Evolutionary conservation across 2,329 filamentous ascomycete species (phyloP).

Genomic region (Diaporthe amygdali): DNA sequence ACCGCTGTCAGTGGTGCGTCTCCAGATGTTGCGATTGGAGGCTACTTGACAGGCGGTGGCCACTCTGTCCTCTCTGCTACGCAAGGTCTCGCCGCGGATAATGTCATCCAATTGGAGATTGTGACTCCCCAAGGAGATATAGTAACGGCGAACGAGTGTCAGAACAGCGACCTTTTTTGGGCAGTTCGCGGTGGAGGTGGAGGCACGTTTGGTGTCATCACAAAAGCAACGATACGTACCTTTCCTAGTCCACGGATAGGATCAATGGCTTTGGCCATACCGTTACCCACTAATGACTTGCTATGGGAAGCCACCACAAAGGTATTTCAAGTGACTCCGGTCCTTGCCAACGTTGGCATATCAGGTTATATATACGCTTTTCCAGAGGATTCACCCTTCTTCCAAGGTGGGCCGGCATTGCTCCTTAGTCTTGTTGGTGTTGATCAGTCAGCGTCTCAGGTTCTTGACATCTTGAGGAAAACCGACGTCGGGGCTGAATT

Average conservation of each 20-base stretch:
- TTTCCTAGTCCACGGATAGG: not conserved
- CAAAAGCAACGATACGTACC: not conserved
- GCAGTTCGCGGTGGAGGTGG: constrained; percentile 59
- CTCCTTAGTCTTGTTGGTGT: not conserved
- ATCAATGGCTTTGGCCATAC: not conserved
- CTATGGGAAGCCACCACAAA: not conserved
- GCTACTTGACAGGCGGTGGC: constrained; percentile 66
- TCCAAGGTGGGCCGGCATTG: not conserved
- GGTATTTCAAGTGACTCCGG: not conserved
- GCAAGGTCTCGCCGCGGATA: constrained; percentile 66
- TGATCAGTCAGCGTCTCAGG: not conserved
- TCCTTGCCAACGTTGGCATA: not conserved
- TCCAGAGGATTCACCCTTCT: not conserved
- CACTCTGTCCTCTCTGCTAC: constrained; percentile 58
- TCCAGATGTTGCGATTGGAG: constrained; percentile 63
- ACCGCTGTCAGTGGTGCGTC: constrained; percentile 60
- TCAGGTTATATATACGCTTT: not conserved
- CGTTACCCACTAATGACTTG: not conserved
- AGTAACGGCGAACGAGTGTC: constrained; percentile 55
- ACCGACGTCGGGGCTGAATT: not conserved
- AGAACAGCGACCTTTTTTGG: constrained; percentile 67
- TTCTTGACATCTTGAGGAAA: not conserved
- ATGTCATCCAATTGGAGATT: constrained; percentile 63
- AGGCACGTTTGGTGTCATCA: not conserved
- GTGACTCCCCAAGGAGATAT: constrained; percentile 58